Conservation (phyloP, 768 basidiomycete genomes). For the Gymnopilus dilepis region DNA sequence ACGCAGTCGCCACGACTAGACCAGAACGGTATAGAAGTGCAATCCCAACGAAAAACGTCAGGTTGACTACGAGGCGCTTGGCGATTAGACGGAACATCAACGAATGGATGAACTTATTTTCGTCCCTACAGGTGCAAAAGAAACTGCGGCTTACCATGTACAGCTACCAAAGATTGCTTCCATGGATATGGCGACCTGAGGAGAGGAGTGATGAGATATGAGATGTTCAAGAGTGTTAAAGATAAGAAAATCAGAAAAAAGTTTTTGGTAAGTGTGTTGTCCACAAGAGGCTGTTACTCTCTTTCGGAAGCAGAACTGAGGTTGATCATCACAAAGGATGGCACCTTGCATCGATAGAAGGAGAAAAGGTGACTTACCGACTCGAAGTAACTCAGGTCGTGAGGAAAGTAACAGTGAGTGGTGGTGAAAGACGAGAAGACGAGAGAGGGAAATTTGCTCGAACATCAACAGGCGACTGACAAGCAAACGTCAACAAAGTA, state of each 20-base stretch:
- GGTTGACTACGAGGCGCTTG: constrained; percentile 39
- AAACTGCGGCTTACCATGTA: constrained; percentile 27
- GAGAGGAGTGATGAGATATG: constrained; percentile 22
- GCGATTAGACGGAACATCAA: constrained; percentile 56
- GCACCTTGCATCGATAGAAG: constrained; percentile 18
- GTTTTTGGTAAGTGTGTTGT: constrained; percentile 64
- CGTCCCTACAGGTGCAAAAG: constrained; percentile 44
- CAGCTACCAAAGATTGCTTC: constrained; percentile 4
- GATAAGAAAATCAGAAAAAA: constrained; percentile 50
- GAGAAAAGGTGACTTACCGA: constrained; percentile 30
- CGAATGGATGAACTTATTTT: constrained; percentile 89
- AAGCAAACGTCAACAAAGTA: too few relatives aligned
- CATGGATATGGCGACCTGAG: constrained; percentile 12
- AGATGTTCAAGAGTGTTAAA: constrained; percentile 1
- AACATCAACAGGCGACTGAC: too few relatives aligned
- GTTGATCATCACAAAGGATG: constrained; percentile 52
- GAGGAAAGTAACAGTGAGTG: background rate
- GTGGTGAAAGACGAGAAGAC: constrained; percentile 7
- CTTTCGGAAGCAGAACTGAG: constrained; percentile 89
- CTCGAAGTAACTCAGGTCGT: constrained; percentile 5
- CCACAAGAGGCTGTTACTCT: constrained; percentile 76
- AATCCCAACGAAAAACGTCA: constrained; percentile 37
- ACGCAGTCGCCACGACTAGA: constrained; percentile 41
- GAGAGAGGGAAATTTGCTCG: too few relatives aligned
- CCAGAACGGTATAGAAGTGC: constrained; percentile 54